Base-by-base conservation (phyloP, 176 grass and related monocot genomes). In the Cenchrus purpureus region DNA sequence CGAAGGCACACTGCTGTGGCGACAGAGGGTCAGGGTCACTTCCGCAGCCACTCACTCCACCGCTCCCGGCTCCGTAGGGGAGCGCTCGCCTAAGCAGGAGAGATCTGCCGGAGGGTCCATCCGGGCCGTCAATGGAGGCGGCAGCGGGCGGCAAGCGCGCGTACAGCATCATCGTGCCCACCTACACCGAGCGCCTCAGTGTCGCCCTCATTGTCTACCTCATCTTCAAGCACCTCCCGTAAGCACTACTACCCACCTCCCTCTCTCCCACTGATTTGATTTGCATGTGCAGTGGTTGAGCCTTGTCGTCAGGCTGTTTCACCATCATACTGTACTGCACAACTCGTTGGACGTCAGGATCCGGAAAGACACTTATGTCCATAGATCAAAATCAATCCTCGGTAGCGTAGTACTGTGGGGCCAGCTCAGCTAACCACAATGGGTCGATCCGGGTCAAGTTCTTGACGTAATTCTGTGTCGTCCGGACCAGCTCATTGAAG, bases 151-250 rank as follows among this genome's bases (percentile, higher is more conserved):
- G 75, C 65, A 85, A 55, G 79, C 84, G 84, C 73, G 74, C 31
- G 89, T 98, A 95, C 73, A 98, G 91, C 83, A 98, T 98, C 55
- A 90, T 98, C 74, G 90, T 94, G 34, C 93, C 96, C 40, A 98
- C 96, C 25, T 98, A 98, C 89, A 95, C 95, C 86, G 96, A 98
- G 78, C 96, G 96, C 78, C 91, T 98, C 79, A 98, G 95, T 87
- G 65, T 98, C 56, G 93, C 91, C 19, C 86, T 98, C 67, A 90
- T 98, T 81, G 83, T 95, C 77, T 95, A 92, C 76, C 96, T 98
- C 75, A 81, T 95, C 79, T 98, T 98, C 89, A 98, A 95, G 80
- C 91, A 98, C 85, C 95, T 95, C 40, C 89, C 75, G 93, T 98
- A 85, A 51, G 60, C n/a, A 46, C 43, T n/a, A 3, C 14, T n/a